Conservation (phyloP, 1,139 yeast genomes). For the Yamadazyma mexicana region DNA sequence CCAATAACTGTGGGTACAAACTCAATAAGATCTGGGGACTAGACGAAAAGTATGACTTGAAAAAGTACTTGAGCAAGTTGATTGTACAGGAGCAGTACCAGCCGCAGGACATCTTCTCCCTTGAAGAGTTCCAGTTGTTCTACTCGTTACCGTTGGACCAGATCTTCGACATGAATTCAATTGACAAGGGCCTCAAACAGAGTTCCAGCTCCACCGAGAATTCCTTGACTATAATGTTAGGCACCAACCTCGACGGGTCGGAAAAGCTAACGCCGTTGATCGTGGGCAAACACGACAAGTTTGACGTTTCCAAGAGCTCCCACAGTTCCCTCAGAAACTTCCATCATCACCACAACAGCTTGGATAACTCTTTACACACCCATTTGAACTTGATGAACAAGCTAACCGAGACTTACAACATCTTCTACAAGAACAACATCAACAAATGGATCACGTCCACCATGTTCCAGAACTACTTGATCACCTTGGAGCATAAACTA, state of each 20-base stretch:
- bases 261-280: constrained; percentile 62
- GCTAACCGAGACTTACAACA: constrained; percentile 50
- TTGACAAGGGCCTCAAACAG: constrained; percentile 47
- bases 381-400: constrained; percentile 36
- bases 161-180: constrained; percentile 48
- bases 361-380: constrained; percentile 17
- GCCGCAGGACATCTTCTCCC: constrained; percentile 56
- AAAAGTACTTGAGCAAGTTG: constrained; percentile 34
- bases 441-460: constrained; percentile 70
- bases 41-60: constrained; percentile 52
- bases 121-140: constrained; percentile 63
- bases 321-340: constrained; percentile 30
- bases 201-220: constrained; percentile 50
- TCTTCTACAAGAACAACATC: constrained; percentile 58
- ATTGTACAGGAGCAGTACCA: constrained; percentile 36
- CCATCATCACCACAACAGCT: constrained; percentile 14
- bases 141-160: constrained; percentile 64
- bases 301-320: constrained; percentile 43
- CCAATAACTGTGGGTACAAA: constrained; percentile 32
- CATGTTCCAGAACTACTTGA: constrained; percentile 61
- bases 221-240: constrained; percentile 60
- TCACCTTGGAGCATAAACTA: constrained; percentile 58
- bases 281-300: constrained; percentile 60
- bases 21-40: constrained; percentile 62
- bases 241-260: constrained; percentile 62